Base-by-base conservation (phyloP, 495 filamentous ascomycete species). In the Penicillium fimorum region DNA sequence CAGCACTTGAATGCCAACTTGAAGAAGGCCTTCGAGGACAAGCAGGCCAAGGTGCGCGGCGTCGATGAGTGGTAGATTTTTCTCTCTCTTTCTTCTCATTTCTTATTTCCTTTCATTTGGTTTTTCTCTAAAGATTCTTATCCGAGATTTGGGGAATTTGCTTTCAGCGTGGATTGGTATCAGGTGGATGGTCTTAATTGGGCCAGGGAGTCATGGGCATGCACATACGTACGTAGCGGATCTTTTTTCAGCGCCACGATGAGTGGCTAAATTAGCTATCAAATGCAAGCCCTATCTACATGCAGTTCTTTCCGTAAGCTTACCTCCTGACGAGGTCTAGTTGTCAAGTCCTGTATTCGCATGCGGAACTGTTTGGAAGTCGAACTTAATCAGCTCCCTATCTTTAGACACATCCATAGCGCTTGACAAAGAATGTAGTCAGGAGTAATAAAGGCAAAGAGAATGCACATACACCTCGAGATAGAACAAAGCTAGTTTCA, bases 1-100 rank as follows among this genome's bases (percentile, higher is more conserved):
- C 79, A 78, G 58, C 79, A 76, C 15, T 69, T 88, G 45, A 70
- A 83, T 35, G 77, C 51, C 3, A 72, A 66, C 43, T 52, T 79
- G 60, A 78, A 73, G 58, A 60, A 63, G 38, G 74, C 70, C 0
- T 70, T 79, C 54, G 70, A 62, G 8, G 70, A 68, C 54, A 76
- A 74, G 49, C 65, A 73, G 42, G 49, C 50, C 5, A 72, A 72
- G 55, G 64, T 78, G 32, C 61, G 75, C 12, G 57, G 59, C 13
- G 63, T 71, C 35, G 74, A 77, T 50, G 76, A 76, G 2, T 52
- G 50, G 50, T 52, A 52, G 33, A n/a, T 37, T 27, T 25, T 17
- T 13, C 13, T 13, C 10, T 7, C 59, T 58, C 42, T 10, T 10
- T 15, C 11, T 18, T 27, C 6, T 20, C 7, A 46, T 40, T 61